phyloP scores from a whole-genome alignment of 352 stramenopile genomes.

The Phytopythium delawarense region DNA sequence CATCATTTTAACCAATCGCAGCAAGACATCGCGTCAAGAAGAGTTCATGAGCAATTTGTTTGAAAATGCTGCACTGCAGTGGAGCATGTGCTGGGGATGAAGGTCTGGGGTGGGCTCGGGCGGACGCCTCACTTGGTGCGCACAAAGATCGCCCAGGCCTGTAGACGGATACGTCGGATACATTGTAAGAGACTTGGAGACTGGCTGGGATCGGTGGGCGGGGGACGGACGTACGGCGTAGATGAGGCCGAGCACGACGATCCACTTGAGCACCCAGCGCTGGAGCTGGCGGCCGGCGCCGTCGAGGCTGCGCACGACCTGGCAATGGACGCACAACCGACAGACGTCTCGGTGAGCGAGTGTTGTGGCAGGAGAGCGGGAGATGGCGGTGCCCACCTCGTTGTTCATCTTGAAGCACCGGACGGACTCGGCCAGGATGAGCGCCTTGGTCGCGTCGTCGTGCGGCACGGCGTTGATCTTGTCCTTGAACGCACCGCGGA shows the following conservation, averaged over 20 bases:
- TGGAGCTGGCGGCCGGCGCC: constrained; percentile 38
- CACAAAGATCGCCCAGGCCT: constrained; percentile 1
- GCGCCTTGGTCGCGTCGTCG: constrained; percentile 41
- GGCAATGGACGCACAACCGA: neutral
- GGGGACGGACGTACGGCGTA: constrained; percentile 30
- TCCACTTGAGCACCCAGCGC: constrained; percentile 59
- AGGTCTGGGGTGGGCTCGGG: neutral
- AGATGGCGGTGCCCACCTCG: constrained; percentile 20
- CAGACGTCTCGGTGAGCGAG: no score
- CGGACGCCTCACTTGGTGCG: neutral
- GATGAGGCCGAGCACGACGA: constrained; percentile 45
- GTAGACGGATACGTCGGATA: no score
- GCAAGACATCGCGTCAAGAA: no score
- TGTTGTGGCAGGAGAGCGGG: no score
- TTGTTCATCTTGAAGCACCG: constrained; percentile 70
- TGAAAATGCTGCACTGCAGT: no score
- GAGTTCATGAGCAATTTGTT: no score
- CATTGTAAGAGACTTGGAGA: neutral
- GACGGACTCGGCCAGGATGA: constrained; percentile 49
- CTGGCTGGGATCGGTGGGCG: no score
- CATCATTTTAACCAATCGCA: no score
- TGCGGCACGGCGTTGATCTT: constrained; percentile 40
- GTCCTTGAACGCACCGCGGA: constrained; percentile 55
- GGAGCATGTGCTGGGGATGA: no score
- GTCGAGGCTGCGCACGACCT: constrained; percentile 67